These are phyloP conservation scores for Alternaria dauci DNA, from an alignment of 2,329 filamentous ascomycete genomes.

Conservation along the genomic window DNA sequence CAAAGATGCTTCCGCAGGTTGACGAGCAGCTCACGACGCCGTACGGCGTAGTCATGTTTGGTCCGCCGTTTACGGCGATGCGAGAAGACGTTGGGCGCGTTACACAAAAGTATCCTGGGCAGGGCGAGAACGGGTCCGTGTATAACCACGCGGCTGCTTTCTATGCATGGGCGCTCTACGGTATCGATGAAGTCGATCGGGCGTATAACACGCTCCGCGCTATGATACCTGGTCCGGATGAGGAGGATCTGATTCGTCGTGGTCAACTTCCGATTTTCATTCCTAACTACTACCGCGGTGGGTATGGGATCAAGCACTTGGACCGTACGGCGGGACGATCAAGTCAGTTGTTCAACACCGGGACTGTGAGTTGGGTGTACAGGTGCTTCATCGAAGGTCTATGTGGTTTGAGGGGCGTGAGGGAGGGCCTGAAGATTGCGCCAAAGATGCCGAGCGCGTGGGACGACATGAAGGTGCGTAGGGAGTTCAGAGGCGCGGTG, in stretches of 20 bases:
- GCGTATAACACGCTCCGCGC: conserved; percentile 62
- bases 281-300: conserved; percentile 64
- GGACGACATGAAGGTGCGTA: conserved; percentile 58
- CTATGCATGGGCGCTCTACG: conserved; percentile 64
- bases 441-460: conserved; percentile 63
- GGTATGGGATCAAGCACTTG: conserved; percentile 28
- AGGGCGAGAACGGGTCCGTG: conserved; percentile 66
- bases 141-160: conserved; percentile 67
- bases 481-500: conserved; percentile 61
- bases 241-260: conserved; percentile 61
- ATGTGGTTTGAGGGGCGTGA: conserved; percentile 62
- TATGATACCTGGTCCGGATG: conserved; percentile 63
- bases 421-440: conserved; percentile 56
- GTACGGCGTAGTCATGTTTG: conserved; percentile 66
- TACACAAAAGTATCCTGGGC: conserved; percentile 66
- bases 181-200: conserved; percentile 59
- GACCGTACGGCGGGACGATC: conserved; percentile 62
- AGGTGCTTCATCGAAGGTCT: conserved; percentile 64
- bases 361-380: conserved; percentile 66
- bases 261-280: conserved; percentile 67
- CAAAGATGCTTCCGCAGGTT: conserved; percentile 58
- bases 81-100: conserved; percentile 67
- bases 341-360: conserved; percentile 67
- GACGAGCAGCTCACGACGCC: conserved; percentile 63
- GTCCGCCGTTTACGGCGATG: conserved; percentile 63